Conservation (phyloP, 345 rosid species). For the Populus euphratica region DNA sequence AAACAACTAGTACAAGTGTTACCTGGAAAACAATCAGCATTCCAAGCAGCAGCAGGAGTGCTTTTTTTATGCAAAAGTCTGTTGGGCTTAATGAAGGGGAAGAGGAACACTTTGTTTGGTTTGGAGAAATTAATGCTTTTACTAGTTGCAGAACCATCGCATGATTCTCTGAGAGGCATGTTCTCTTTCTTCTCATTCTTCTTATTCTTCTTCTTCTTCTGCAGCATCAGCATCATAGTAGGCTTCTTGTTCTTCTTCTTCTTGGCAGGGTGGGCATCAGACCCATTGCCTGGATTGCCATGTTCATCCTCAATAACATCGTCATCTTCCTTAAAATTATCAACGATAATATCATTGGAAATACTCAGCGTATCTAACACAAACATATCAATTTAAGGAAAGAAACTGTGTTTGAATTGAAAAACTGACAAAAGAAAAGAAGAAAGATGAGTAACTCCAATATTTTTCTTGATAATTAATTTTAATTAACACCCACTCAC, state of each 20-base stretch:
- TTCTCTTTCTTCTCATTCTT: background rate
- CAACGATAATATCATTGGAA: background rate
- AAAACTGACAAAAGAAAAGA: too few species aligned
- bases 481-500: too few species aligned
- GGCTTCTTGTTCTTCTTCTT: background rate
- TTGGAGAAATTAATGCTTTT: background rate
- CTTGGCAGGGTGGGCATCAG: background rate
- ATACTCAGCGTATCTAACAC: background rate
- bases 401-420: background rate
- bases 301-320: background rate
- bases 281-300: background rate
- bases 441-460: background rate
- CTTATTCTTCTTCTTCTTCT: background rate
- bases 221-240: background rate
- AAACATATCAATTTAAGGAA: background rate
- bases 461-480: too few species aligned
- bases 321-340: background rate
- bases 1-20: conserved; percentile 12
- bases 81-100: conserved; percentile 17
- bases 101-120: conserved; percentile 16
- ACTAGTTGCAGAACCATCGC: background rate
- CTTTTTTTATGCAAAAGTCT: conserved; percentile 6
- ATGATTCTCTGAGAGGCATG: background rate
- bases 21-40: conserved; percentile 7
- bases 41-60: background rate